Conservation (phyloP, 1,139 yeast species). For the Yamadazyma dushanensis region DNA sequence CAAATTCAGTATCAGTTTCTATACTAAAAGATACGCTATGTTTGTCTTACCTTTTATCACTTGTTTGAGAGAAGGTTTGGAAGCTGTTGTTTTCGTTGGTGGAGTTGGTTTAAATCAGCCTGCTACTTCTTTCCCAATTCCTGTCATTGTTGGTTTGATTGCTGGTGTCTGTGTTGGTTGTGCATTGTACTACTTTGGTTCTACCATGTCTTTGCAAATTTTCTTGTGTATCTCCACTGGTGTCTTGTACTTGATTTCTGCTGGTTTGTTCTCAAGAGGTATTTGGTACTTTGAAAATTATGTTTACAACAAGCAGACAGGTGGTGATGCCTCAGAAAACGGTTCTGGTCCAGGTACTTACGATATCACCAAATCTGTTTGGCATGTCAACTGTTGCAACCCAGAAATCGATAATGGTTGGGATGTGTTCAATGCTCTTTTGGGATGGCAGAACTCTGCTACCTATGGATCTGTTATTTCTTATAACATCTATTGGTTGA, state of each 20-base stretch:
- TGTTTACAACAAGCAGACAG: slow-evolving; percentile 60
- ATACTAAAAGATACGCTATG: slow-evolving; percentile 68
- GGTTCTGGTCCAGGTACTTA: slow-evolving; percentile 95
- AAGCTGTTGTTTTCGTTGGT: slow-evolving; percentile 88
- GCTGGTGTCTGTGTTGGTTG: slow-evolving; percentile 73
- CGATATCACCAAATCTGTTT: slow-evolving; percentile 70
- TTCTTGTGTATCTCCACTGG: slow-evolving; percentile 81
- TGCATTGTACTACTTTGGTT: slow-evolving; percentile 72
- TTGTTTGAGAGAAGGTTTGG: slow-evolving; percentile 85
- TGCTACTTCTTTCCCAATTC: slow-evolving; percentile 78
- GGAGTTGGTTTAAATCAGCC: slow-evolving; percentile 67
- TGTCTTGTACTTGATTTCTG: slow-evolving; percentile 79
- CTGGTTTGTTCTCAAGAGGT: slow-evolving; percentile 88
- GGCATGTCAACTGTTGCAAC: slow-evolving; percentile 95
- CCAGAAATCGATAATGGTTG: slow-evolving; percentile 87
- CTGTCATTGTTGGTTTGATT: slow-evolving; percentile 73
- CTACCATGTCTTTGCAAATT: slow-evolving; percentile 72
- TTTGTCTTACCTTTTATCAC: slow-evolving; percentile 80
- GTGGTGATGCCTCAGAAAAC: slow-evolving; percentile 86
- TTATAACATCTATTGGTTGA: slow-evolving; percentile 82
- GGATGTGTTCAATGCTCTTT: slow-evolving; percentile 74
- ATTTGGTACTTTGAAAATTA: slow-evolving; percentile 82
- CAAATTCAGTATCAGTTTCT: slow-evolving; percentile 35
- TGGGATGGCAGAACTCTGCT: slow-evolving; percentile 51
- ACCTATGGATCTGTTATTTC: slow-evolving; percentile 84